Conservation (phyloP, 2,329 filamentous ascomycete species). For the Colletotrichum gloeosporioides region DNA sequence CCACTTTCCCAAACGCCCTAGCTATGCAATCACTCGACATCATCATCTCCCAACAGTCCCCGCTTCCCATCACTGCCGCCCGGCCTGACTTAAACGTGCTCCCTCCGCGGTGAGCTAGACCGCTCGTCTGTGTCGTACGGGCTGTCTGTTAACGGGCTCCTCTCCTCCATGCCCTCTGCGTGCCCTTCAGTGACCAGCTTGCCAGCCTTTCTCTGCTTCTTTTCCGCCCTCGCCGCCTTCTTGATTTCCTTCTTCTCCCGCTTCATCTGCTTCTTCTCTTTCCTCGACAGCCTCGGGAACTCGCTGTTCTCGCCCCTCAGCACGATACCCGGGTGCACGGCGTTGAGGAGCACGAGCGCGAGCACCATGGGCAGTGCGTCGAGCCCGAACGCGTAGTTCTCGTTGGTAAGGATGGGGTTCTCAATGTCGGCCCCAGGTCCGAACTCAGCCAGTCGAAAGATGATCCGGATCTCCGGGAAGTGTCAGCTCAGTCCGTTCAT, state of each 20-base stretch:
- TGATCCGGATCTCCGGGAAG: slow-evolving; percentile 54
- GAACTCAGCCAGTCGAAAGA: slow-evolving; percentile 66
- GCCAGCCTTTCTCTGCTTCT: not conserved
- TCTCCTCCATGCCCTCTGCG: not conserved
- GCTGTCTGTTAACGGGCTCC: not conserved
- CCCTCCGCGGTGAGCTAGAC: not conserved
- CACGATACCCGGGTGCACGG: slow-evolving; percentile 53
- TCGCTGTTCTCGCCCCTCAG: slow-evolving; percentile 50
- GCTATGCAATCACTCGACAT: not conserved
- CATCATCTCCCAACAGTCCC: not conserved
- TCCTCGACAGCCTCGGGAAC: slow-evolving; percentile 45
- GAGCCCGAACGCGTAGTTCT: slow-evolving; percentile 55
- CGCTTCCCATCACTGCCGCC: not conserved
- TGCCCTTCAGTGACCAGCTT: not conserved
- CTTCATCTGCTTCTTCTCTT: slow-evolving; percentile 49
- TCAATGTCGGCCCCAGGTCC: slow-evolving; percentile 44
- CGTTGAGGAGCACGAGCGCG: slow-evolving; percentile 44
- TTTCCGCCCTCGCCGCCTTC: not conserved
- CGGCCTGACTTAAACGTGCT: not conserved
- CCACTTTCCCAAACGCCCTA: not conserved
- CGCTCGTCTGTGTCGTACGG: slow-evolving; percentile 1
- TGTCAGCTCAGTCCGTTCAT: slow-evolving; percentile 18
- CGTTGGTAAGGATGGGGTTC: slow-evolving; percentile 54
- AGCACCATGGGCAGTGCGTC: slow-evolving; percentile 64
- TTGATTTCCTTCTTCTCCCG: slow-evolving; percentile 35